Evolutionary conservation across 2,329 filamentous ascomycete genomes (phyloP), one percentile per base, ranked within the genome.

Genomic region (Mycosphaerella sp.): DNA sequence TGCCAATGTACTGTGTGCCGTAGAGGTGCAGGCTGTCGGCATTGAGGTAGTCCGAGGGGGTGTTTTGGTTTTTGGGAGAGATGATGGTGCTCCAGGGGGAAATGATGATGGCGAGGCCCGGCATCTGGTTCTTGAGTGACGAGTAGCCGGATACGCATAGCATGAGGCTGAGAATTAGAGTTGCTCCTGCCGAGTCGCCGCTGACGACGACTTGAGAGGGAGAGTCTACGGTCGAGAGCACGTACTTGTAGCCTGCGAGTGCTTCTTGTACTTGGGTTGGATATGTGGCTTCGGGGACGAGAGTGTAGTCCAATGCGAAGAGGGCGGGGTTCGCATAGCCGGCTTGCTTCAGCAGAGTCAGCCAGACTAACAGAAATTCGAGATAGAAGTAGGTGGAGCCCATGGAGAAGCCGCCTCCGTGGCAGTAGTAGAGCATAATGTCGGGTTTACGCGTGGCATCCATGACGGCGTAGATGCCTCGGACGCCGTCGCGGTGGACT

Each of bases 361-460:
- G 73, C 84, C 85, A 89, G 7, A 82, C 80, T 51, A 92, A 74
- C 2, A 95, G 76, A 61, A 92, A 93, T 64, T 95, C 89, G 36
- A 91, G 79, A 68, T 95, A 95, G 69, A 95, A 95, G 72, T 86
- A 87, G 14, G 80, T 76, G 10, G 86, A 89, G 2, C 89, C 89
- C 84, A 95, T 87, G 6, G 82, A 81, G 68, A 95, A 93, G 0
- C 89, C 89, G 21, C 89, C 89, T 12, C 86, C 89, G 67, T 95
- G 89, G 40, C 81, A 80, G 67, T 93, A 93, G 67, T 89, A 92
- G 1, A 95, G 71, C n/a, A 90, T 83, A 52, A 93, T 74, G 66
- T 93, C 88, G 0, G 87, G 85, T 51, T 79, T 75, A 46, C 76
- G 72, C 39, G 77, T 74, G 12, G 80, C 77, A 62, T 88, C 78